These are phyloP conservation scores for Crithidia bombi DNA, from an alignment of 208 protist genomes.

Conservation along the genomic window DNA sequence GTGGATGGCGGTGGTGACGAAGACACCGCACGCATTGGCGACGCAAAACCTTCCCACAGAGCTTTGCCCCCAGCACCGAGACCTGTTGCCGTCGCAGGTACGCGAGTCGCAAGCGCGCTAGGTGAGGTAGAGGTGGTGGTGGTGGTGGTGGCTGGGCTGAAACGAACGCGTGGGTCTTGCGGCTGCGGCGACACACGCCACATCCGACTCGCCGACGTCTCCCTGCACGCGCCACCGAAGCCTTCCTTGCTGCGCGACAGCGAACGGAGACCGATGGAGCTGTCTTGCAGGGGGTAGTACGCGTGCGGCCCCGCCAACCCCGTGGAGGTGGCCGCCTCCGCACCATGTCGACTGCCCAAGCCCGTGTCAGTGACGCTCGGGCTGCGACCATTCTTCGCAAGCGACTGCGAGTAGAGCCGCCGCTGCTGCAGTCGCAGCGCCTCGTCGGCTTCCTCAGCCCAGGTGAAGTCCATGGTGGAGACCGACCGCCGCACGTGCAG, in stretches of 20 bases:
- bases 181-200: conserved; percentile 38
- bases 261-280: not conserved
- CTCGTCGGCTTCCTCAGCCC: conserved; percentile 46
- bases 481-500: conserved; percentile 21
- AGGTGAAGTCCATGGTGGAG: conserved; percentile 49
- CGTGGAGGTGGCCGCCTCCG: not conserved
- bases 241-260: not conserved
- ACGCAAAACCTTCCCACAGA: not conserved
- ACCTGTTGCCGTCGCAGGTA: not conserved
- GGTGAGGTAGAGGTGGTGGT: not conserved
- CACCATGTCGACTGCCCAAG: not conserved
- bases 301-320: not conserved
- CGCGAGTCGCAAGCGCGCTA: not conserved
- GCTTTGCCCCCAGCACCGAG: not conserved
- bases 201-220: not conserved
- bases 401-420: conserved; percentile 28
- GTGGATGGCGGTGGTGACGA: not conserved
- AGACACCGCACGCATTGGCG: not conserved
- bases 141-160: not conserved
- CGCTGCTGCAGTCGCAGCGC: conserved; percentile 49
- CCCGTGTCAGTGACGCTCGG: conserved; percentile 1
- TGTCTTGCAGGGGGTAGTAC: conserved; percentile 4
- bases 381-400: conserved; percentile 9
- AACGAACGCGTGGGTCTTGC: conserved; percentile 18
- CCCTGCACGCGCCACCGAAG: not conserved